Base-by-base conservation (phyloP, 2,329 filamentous ascomycete genomes). In the Bipolaris zeicola region DNA sequence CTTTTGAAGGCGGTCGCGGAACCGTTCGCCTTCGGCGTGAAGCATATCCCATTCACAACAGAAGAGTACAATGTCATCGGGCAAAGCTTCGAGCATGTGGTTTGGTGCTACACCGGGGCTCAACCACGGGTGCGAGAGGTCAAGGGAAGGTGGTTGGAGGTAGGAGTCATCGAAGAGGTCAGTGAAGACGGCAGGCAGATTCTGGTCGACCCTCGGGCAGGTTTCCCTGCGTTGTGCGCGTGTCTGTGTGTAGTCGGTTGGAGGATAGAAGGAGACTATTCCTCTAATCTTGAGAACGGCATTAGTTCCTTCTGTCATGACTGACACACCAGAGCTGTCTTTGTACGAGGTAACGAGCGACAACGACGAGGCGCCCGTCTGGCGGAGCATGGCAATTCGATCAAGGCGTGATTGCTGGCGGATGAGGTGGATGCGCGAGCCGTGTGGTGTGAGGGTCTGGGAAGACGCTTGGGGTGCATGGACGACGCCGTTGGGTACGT, bases 11-110 rank as follows among this genome's bases (percentile, higher is more conserved):
- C 88, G 79, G 49, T 85, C 80, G 10, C 85, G 82, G 60, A 92
- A 88, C 4, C 80, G 78, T 57, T 88, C 77, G 5, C 84, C 86
- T 68, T 88, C 86, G 13, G 81, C 80, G n/a, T 87, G 77, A 13
- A 88, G 76, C 85, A 88, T 88, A 67, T 88, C 86, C 83, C 83
- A 88, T 68, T 88, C 86, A 69, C 86, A 88, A 41, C 85, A 83
- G 67, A 84, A 85, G 62, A 88, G 73, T 55, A 86, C 84, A 44
- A 88, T 82, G 55, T 87, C 82, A n/a, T 82, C 76, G 0, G 86
- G 86, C 1, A 88, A 70, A 1, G 78, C 79, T 26, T 72, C 66
- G n/a, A 88, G 78, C 66, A 85, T 80, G 26, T 79, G 71, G 18
- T 81, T 78, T 0, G 82, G 78, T 1, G 86, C 85, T 8, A 83